Conservation (phyloP, 768 basidiomycete species). For the Punctularia strigosozonata region DNA sequence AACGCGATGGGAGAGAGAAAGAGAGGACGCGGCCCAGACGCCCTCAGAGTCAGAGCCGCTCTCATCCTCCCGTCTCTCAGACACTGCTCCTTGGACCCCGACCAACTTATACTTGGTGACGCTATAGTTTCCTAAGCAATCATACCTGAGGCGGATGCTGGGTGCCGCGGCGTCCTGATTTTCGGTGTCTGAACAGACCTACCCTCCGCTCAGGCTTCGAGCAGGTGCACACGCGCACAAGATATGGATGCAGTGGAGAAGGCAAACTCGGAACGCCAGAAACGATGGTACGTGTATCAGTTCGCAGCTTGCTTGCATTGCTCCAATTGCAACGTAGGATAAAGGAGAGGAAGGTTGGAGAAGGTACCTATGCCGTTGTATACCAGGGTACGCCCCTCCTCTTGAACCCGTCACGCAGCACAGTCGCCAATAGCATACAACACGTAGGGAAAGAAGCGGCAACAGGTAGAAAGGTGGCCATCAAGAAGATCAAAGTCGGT, state of each 20-base stretch:
- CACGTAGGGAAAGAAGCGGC: slow-evolving; percentile 67
- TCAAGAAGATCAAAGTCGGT: slow-evolving; percentile 97
- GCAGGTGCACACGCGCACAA: too few relatives aligned
- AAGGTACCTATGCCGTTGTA: slow-evolving; percentile 94
- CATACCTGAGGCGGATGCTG: too few relatives aligned
- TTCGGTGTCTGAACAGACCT: too few relatives aligned
- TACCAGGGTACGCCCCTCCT: slow-evolving; percentile 56
- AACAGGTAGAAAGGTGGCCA: slow-evolving; percentile 80
- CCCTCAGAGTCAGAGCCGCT: too few relatives aligned
- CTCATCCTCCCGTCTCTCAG: too few relatives aligned
- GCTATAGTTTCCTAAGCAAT: too few relatives aligned
- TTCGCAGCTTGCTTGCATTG: neutral
- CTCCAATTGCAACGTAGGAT: slow-evolving; percentile 31
- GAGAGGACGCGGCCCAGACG: too few relatives aligned
- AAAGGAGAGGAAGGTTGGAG: slow-evolving; percentile 75
- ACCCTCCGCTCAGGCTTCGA: too few relatives aligned
- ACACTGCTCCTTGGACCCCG: too few relatives aligned
- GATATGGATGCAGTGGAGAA: slow-evolving; percentile 85
- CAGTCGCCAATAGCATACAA: slow-evolving; percentile 1
- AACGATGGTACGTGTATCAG: slow-evolving; percentile 39
- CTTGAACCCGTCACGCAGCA: slow-evolving; percentile 2
- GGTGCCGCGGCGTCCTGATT: too few relatives aligned
- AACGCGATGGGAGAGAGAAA: too few relatives aligned
- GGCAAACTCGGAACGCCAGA: slow-evolving; percentile 64
- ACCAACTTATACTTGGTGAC: too few relatives aligned